Base-by-base conservation (phyloP, 2,329 filamentous ascomycete species). In the Monosporascus cannonballus region DNA sequence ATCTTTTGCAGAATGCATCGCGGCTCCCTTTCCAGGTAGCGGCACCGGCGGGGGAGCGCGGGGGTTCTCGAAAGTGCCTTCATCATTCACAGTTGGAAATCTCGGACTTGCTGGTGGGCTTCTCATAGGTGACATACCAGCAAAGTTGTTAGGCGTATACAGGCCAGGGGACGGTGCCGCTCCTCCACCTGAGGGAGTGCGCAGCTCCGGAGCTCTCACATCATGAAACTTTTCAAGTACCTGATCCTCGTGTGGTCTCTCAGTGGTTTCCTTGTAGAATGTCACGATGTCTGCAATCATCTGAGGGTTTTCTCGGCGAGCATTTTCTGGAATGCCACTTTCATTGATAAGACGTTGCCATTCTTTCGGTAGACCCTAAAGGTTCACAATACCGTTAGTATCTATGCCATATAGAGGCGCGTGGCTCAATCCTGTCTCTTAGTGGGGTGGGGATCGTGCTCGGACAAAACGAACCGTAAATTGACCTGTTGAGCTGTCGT, bases 221-320 rank as follows among this genome's bases (percentile, higher is more conserved):
- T 96, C 86, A 64, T 95, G 90, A 69, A 99, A 96, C 71, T 99
- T 99, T 71, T 97, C 92, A 77, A 94, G 90, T 53, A 94, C 87
- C 63, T 89, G 88, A 65, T 96, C 90, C 67, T 96, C 90, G 56
- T 85, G 83, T 54, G 83, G 84, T 62, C 77, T 79, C 62, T 93
- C 90, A 25, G 89, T 87, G 59, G 90, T 96, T 73, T 96, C 93
- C 70, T 96, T 95, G 78, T 96, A 97, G 69, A 97, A 97, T 54
- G 87, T 89, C 72, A 99, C 86, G 64, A 99, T 94, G 69, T 97
- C 89, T 67, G 95, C 87, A 73, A 96, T 91, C 54, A 93, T 92
- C 71, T 97, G 91, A 3, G 94, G 94, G 66, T 97, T 91, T 71
- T 96, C 89, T 69, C 93, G 89, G 71, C 95, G 89, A 69, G 97